These are phyloP conservation scores for Geosmithia morbida DNA, from an alignment of 2,329 filamentous ascomycete genomes.

Conservation along the genomic window DNA sequence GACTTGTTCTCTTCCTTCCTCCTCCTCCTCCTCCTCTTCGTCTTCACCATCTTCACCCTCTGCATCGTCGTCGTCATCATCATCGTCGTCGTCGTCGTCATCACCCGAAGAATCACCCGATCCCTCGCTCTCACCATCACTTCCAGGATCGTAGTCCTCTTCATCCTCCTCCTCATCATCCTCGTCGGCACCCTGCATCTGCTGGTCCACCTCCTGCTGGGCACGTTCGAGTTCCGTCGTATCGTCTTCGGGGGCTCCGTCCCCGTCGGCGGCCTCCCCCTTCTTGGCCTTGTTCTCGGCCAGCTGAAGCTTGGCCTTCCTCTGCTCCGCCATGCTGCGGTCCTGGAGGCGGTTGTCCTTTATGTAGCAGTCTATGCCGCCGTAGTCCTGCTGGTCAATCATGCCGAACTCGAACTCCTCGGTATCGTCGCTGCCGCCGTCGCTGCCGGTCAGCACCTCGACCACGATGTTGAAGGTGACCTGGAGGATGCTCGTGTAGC, in stretches of 20 bases:
- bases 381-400: slow-evolving; percentile 56
- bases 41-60: slow-evolving; percentile 23
- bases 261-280: slow-evolving; percentile 17
- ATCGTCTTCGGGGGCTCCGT: slow-evolving; percentile 21
- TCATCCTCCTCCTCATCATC: slow-evolving; percentile 47
- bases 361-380: slow-evolving; percentile 49
- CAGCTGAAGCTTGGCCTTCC: slow-evolving; percentile 48
- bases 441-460: slow-evolving; percentile 31
- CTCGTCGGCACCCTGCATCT: slow-evolving; percentile 26
- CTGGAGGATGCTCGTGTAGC: slow-evolving; percentile 53
- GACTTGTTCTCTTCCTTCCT: slow-evolving; percentile 6
- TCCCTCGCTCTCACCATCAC: slow-evolving; percentile 43
- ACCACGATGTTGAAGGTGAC: slow-evolving; percentile 55
- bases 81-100: slow-evolving; percentile 37
- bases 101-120: slow-evolving; percentile 35
- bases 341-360: slow-evolving; percentile 47
- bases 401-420: slow-evolving; percentile 55
- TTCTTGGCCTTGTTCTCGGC: slow-evolving; percentile 43
- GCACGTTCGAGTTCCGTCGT: slow-evolving; percentile 35
- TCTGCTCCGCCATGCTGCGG: slow-evolving; percentile 52
- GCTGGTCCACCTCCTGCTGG: slow-evolving; percentile 34
- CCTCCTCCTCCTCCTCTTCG: slow-evolving; percentile 17
- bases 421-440: slow-evolving; percentile 26
- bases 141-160: slow-evolving; percentile 52
- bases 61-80: slow-evolving; percentile 24